Conservation (phyloP, 345 rosid species). For the Kandelia obovata region DNA sequence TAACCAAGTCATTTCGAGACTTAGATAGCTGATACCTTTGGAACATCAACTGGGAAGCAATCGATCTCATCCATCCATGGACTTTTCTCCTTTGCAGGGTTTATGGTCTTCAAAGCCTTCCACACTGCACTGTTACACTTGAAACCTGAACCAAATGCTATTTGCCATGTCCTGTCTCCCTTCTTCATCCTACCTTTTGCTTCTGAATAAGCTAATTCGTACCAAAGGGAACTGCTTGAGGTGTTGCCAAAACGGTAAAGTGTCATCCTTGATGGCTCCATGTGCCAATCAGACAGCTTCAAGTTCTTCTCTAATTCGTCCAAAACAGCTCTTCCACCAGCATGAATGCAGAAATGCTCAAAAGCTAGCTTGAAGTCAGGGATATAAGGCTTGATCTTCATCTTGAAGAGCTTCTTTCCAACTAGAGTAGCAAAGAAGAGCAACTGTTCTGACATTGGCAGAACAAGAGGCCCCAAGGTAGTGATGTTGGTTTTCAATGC, state of each 20-base stretch:
- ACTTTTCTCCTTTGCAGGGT: slow-evolving; percentile 27
- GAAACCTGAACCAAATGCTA: slow-evolving; percentile 71
- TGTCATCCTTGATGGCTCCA: slow-evolving; percentile 82
- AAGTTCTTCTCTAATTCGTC: slow-evolving; percentile 67
- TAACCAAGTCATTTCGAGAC: not conserved
- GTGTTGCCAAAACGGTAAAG: slow-evolving; percentile 67
- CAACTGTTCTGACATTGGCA: slow-evolving; percentile 56
- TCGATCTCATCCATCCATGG: slow-evolving; percentile 32
- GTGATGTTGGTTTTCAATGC: slow-evolving; percentile 62
- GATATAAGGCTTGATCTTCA: slow-evolving; percentile 50
- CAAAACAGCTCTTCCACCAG: slow-evolving; percentile 62
- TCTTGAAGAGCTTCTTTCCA: slow-evolving; percentile 39
- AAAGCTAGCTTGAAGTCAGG: slow-evolving; percentile 72
- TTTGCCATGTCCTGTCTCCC: slow-evolving; percentile 69
- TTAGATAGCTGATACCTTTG: slow-evolving; percentile 46
- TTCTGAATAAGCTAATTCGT: slow-evolving; percentile 65
- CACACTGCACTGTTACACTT: slow-evolving; percentile 72
- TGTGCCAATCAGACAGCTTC: slow-evolving; percentile 52
- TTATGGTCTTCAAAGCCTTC: slow-evolving; percentile 31
- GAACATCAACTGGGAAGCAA: slow-evolving; percentile 35
- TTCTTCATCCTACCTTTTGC: slow-evolving; percentile 63
- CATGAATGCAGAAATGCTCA: slow-evolving; percentile 71
- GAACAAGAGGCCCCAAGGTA: slow-evolving; percentile 61
- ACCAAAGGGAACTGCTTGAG: slow-evolving; percentile 69
- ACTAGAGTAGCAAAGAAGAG: slow-evolving; percentile 36